phyloP scores from a whole-genome alignment of 2,329 filamentous ascomycete genomes.

The Colletotrichum cordylinicola region DNA sequence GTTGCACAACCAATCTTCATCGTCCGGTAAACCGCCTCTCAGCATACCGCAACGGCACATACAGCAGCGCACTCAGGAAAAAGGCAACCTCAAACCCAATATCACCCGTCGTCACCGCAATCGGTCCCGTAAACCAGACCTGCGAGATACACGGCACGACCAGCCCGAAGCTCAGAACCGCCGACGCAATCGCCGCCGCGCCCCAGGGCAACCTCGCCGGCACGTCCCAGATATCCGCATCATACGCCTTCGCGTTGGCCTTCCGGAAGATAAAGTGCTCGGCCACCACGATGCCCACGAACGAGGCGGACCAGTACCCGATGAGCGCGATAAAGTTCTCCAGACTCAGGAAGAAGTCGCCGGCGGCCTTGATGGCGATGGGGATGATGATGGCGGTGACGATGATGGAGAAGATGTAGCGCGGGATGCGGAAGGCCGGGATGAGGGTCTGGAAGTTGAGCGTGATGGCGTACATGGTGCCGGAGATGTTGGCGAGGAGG shows the following conservation, averaged over 20 bases:
- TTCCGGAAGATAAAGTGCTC: slow-evolving; percentile 49
- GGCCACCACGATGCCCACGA: slow-evolving; percentile 43
- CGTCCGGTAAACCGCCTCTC: slow-evolving; percentile 41
- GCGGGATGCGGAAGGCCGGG: slow-evolving; percentile 40
- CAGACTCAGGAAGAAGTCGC: slow-evolving; percentile 44
- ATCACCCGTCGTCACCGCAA: slow-evolving; percentile 65
- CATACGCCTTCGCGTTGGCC: slow-evolving; percentile 44
- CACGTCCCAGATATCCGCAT: slow-evolving; percentile 50
- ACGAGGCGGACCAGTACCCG: slow-evolving; percentile 51
- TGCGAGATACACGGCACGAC: slow-evolving; percentile 66
- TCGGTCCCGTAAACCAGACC: slow-evolving; percentile 66
- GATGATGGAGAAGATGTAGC: slow-evolving; percentile 45
- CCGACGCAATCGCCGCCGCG: slow-evolving; percentile 47
- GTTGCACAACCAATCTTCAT: not conserved
- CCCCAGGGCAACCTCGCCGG: slow-evolving; percentile 45
- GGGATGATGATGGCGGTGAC: slow-evolving; percentile 46
- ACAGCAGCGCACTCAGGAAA: slow-evolving; percentile 51
- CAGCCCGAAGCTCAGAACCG: slow-evolving; percentile 44
- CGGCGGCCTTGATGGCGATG: slow-evolving; percentile 43
- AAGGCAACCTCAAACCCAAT: slow-evolving; percentile 72
- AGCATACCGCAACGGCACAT: slow-evolving; percentile 50
- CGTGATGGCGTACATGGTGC: slow-evolving; percentile 43
- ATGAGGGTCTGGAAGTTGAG: slow-evolving; percentile 46
- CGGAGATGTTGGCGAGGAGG: slow-evolving; percentile 41
- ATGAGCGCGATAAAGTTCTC: slow-evolving; percentile 51